Percentiles rank a stretch among this genome's conserved stretches.
Evolutionary conservation across 768 basidiomycete species (phyloP).

Genomic region (Amylocystis lapponica): DNA sequence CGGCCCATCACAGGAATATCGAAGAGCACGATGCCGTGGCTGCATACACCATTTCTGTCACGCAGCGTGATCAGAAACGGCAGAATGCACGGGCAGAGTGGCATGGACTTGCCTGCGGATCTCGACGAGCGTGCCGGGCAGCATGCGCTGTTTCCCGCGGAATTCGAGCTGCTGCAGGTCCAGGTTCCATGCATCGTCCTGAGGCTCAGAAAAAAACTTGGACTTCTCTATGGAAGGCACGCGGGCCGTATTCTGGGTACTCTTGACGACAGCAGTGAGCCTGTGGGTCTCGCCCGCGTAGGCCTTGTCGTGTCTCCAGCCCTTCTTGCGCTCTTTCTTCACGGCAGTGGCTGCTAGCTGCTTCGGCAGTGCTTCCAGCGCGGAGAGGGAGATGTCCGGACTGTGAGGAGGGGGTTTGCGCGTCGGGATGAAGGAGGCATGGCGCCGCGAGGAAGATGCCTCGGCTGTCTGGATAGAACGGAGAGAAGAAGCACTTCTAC

Average conservation of each 20-base stretch:
- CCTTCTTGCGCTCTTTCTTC: neutral
- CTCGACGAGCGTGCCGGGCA: conserved; percentile 27
- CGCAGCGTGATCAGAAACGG: neutral
- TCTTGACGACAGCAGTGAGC: neutral
- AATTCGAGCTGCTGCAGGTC: conserved; percentile 1
- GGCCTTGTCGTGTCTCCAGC: neutral
- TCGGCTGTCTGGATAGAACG: neutral
- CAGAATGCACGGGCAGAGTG: neutral
- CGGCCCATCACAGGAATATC: neutral
- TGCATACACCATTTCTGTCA: neutral
- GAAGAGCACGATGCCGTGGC: conserved; percentile 14
- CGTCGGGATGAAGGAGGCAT: neutral
- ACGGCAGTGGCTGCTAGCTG: neutral
- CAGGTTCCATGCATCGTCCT: neutral
- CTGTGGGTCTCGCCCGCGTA: conserved; percentile 1
- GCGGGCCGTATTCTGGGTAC: neutral
- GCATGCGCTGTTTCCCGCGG: conserved; percentile 16
- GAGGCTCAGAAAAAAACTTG: conserved; percentile 3
- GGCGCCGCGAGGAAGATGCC: neutral
- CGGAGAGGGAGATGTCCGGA: neutral
- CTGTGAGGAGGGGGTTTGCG: neutral
- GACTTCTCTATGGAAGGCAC: neutral
- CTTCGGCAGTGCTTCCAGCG: neutral
- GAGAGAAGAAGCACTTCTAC: neutral
- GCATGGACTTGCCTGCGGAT: conserved; percentile 19